A percentile compares a stretch with the other conserved stretches of the same genome.
These are phyloP conservation scores for Nakazawaea ambrosiae DNA, from an alignment of 805 yeast species.

Conservation along the genomic window DNA sequence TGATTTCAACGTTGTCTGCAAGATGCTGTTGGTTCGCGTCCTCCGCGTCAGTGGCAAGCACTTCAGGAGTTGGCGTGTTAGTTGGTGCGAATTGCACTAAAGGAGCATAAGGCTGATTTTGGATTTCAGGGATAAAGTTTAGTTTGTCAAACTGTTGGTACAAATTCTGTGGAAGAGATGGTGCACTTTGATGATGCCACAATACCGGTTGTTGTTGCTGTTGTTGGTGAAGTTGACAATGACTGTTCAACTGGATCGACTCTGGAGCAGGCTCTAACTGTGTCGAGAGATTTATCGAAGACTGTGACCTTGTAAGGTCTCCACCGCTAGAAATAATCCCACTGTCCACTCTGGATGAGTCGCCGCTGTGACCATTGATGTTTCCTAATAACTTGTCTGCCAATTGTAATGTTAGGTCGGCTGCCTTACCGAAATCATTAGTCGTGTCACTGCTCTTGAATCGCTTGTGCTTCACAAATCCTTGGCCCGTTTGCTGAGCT, in stretches of 20 bases:
- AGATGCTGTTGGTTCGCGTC: background rate
- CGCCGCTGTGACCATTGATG: no score
- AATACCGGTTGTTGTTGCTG: background rate
- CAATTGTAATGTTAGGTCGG: slow-evolving; percentile 22
- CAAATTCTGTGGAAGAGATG: slow-evolving; percentile 7
- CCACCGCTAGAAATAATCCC: slow-evolving; percentile 9
- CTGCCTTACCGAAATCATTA: slow-evolving; percentile 18
- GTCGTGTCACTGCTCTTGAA: slow-evolving; percentile 7
- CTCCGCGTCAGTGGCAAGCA: background rate
- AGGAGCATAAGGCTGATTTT: slow-evolving; percentile 9
- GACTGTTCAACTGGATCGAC: no score
- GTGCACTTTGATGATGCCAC: slow-evolving; percentile 1
- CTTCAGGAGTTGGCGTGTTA: no score
- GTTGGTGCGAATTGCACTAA: slow-evolving; percentile 6
- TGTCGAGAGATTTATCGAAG: slow-evolving; percentile 48
- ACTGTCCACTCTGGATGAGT: no score
- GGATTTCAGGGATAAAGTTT: slow-evolving; percentile 9
- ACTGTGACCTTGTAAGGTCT: slow-evolving; percentile 32
- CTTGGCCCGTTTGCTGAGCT: slow-evolving; percentile 14
- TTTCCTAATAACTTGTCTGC: slow-evolving; percentile 18
- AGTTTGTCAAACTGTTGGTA: slow-evolving; percentile 6
- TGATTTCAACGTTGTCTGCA: slow-evolving; percentile 14
- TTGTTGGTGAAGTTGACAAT: background rate
- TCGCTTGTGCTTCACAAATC: slow-evolving; percentile 9
- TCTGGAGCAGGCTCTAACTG: slow-evolving; percentile 22